Percentiles rank a stretch among this genome's conserved stretches.
phyloP scores from a whole-genome alignment of 2,329 filamentous ascomycete species.

The Scedosporium aurantiacum region DNA sequence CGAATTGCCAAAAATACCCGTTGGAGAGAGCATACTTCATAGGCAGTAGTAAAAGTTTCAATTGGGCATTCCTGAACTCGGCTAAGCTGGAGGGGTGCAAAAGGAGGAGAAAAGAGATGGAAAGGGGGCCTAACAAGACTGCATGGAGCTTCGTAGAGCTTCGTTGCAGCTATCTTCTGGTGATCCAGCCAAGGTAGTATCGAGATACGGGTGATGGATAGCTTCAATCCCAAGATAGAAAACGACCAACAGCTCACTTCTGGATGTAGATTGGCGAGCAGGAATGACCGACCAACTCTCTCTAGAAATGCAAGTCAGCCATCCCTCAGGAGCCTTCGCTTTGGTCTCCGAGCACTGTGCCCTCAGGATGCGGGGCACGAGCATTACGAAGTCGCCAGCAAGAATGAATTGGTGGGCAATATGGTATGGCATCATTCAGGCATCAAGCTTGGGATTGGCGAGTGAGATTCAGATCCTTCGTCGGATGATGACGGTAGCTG shows the following conservation, averaged over 20 bases:
- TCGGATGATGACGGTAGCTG: neutral
- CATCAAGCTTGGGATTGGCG: constrained; percentile 1
- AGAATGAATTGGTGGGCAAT: neutral
- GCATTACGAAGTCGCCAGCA: neutral
- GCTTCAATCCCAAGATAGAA: neutral
- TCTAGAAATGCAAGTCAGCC: neutral
- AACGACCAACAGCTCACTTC: neutral
- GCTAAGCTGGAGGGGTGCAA: neutral
- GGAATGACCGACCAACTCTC: neutral
- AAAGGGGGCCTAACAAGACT: no score
- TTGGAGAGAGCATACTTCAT: no score
- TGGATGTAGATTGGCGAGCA: neutral
- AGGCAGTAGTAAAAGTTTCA: no score
- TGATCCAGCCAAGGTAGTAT: no score
- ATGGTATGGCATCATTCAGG: constrained; percentile 3
- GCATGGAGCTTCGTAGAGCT: no score
- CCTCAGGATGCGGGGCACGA: neutral
- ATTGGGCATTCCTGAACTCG: neutral
- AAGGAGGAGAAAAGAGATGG: no score
- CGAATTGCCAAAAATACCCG: neutral
- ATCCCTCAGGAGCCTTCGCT: neutral
- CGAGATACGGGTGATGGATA: no score
- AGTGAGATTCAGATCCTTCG: neutral
- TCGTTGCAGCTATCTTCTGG: no score
- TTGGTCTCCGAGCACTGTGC: neutral